These are phyloP conservation scores for Oryza punctata DNA, from an alignment of 176 grass and related monocot species.

Conservation along the genomic window DNA sequence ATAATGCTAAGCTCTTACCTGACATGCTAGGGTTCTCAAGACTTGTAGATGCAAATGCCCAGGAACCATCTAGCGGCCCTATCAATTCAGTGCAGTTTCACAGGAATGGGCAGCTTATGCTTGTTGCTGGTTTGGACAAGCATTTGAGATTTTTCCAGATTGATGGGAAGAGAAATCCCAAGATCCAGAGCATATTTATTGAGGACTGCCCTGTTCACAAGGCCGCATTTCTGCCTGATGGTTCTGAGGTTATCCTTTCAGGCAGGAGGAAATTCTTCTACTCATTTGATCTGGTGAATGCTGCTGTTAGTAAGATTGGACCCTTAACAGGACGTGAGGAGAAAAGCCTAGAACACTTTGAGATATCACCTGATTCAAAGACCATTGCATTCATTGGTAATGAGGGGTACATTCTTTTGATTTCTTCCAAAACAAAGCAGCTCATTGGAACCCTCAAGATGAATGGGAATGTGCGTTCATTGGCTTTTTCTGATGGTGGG, in stretches of 20 bases:
- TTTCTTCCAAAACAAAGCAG: slow-evolving; percentile 82
- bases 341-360: slow-evolving; percentile 77
- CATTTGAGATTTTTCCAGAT: slow-evolving; percentile 79
- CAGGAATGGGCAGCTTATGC: slow-evolving; percentile 74
- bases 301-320: slow-evolving; percentile 58
- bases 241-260: slow-evolving; percentile 71
- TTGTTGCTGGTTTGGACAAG: slow-evolving; percentile 72
- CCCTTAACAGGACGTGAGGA: slow-evolving; percentile 79
- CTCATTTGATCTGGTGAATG: slow-evolving; percentile 82
- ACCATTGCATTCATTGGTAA: slow-evolving; percentile 85
- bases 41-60: slow-evolving; percentile 66
- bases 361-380: slow-evolving; percentile 85
- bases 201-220: slow-evolving; percentile 64
- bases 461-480: slow-evolving; percentile 67
- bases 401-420: slow-evolving; percentile 78
- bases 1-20: slow-evolving; percentile 61
- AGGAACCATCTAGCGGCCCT: slow-evolving; percentile 62
- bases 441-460: slow-evolving; percentile 87
- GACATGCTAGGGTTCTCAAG: slow-evolving; percentile 74
- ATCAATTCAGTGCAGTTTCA: slow-evolving; percentile 92
- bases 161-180: slow-evolving; percentile 74
- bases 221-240: slow-evolving; percentile 78
- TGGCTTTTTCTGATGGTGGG: slow-evolving; percentile 72
- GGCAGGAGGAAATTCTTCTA: slow-evolving; percentile 87
- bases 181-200: slow-evolving; percentile 75